Percentiles rank a stretch among this genome's conserved stretches.
Evolutionary conservation across 805 yeast genomes (phyloP).

Genomic region (Alloascoidea hylecoeti): DNA sequence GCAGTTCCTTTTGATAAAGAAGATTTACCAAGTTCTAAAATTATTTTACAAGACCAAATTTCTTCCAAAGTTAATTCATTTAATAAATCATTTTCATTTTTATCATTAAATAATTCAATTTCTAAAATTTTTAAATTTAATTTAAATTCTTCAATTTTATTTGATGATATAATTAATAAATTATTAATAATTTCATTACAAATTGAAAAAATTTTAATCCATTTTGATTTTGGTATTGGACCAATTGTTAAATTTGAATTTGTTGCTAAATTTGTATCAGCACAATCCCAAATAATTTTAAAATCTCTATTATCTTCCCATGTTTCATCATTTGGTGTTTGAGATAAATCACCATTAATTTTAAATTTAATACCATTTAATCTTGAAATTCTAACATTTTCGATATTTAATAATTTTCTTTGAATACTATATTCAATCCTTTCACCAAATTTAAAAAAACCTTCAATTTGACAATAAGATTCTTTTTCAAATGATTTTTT

Average conservation of each 20-base stretch:
- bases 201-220: slow-evolving; percentile 22
- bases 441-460: slow-evolving; percentile 46
- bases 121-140: slow-evolving; percentile 8
- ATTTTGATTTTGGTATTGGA: slow-evolving; percentile 13
- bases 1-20: neutral
- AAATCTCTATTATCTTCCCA: slow-evolving; percentile 47
- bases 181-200: slow-evolving; percentile 26
- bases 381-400: slow-evolving; percentile 15
- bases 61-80: neutral
- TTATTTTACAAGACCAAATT: neutral
- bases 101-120: neutral
- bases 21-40: neutral
- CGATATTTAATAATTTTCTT: slow-evolving; percentile 19
- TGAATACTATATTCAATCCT: slow-evolving; percentile 36
- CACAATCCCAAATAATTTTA: slow-evolving; percentile 37
- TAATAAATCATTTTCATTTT: neutral
- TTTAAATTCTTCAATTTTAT: slow-evolving; percentile 14
- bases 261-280: slow-evolving; percentile 16
- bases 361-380: slow-evolving; percentile 16
- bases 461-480: slow-evolving; percentile 51
- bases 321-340: slow-evolving; percentile 3
- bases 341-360: slow-evolving; percentile 4
- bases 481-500: slow-evolving; percentile 39
- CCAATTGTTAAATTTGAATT: slow-evolving; percentile 13
- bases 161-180: slow-evolving; percentile 9